Evolutionary conservation across 2,329 filamentous ascomycete genomes (phyloP).

Genomic region (Myriosclerotinia duriaeana): DNA sequence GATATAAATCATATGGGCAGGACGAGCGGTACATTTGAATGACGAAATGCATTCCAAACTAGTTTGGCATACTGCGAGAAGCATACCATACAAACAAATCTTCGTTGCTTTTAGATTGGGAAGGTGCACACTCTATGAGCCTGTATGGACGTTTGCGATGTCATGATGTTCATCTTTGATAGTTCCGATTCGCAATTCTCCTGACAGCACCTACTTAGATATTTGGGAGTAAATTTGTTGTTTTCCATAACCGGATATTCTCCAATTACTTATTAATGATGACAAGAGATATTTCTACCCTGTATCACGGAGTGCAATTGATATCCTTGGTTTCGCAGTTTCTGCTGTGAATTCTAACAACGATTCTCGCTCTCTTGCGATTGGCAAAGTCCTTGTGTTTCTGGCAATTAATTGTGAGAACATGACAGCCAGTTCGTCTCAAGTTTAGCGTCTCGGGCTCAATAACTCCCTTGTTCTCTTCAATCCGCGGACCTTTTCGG

Average conservation of each 20-base stretch:
- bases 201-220: not conserved
- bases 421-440: not conserved
- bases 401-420: not conserved
- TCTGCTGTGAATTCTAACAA: not conserved
- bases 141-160: not conserved
- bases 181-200: not conserved
- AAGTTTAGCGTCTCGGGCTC: too few relatives aligned
- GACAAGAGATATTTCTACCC: too few relatives aligned
- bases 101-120: not conserved
- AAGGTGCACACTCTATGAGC: not conserved
- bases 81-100: not conserved
- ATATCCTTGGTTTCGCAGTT: not conserved
- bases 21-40: not conserved
- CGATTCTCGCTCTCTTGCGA: too few relatives aligned
- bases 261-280: not conserved
- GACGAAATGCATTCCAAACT: not conserved
- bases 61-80: not conserved
- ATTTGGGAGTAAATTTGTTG: not conserved
- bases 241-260: not conserved
- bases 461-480: not conserved
- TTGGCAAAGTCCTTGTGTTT: not conserved
- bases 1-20: not conserved
- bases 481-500: not conserved
- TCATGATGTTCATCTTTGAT: not conserved
- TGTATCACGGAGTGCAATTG: too few relatives aligned